phyloP scores from a whole-genome alignment of 345 rosid genomes.

The Linum lewisii region DNA sequence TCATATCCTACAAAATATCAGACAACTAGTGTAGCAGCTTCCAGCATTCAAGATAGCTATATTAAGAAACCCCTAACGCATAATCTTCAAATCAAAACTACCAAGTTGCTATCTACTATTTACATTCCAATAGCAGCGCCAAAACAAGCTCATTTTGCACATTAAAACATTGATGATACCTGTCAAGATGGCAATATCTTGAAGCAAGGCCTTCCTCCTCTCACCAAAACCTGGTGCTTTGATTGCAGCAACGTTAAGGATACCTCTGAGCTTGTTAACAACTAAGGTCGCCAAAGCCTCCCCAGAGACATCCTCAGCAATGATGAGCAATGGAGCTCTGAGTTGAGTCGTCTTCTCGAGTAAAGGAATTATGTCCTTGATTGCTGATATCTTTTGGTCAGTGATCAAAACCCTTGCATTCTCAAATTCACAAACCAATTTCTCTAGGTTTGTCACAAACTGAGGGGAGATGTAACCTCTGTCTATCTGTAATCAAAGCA shows the following conservation, averaged over 20 bases:
- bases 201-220: conserved; percentile 93
- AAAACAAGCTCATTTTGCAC: background rate
- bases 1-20: no score
- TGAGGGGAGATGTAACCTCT: conserved; percentile 96
- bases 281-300: conserved; percentile 96
- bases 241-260: conserved; percentile 82
- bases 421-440: conserved; percentile 82
- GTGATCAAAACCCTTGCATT: conserved; percentile 86
- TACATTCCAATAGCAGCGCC: background rate
- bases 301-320: conserved; percentile 93
- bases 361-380: conserved; percentile 85
- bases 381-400: conserved; percentile 87
- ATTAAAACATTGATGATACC: conserved; percentile 24
- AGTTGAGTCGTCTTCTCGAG: conserved; percentile 89
- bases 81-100: no score
- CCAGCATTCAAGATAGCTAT: no score
- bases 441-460: conserved; percentile 89
- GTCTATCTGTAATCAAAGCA: conserved; percentile 49
- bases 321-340: conserved; percentile 81
- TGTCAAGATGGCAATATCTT: conserved; percentile 88
- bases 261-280: conserved; percentile 90
- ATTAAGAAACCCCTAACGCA: no score
- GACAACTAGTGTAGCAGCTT: no score
- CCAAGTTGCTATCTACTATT: no score
- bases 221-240: conserved; percentile 98